Conservation (phyloP, 169 alveolate species). For the Plasmodium berghei region DNA sequence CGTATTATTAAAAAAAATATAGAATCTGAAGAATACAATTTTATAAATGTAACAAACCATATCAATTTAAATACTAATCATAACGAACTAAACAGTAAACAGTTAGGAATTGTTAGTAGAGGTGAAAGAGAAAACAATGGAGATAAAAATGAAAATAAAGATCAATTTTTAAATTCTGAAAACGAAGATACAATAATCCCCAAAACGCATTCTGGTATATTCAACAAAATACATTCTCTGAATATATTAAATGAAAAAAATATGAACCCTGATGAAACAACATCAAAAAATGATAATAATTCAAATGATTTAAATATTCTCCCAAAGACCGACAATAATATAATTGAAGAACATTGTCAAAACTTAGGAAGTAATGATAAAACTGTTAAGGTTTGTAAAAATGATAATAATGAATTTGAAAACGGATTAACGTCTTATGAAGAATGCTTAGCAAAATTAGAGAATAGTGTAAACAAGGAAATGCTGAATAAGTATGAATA, state of each 20-base stretch:
- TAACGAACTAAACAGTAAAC: not conserved
- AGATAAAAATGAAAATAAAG: too few relatives aligned
- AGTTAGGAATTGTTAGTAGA: not conserved
- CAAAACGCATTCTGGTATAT: too few relatives aligned
- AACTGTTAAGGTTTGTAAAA: too few relatives aligned
- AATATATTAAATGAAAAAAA: constrained; percentile 4
- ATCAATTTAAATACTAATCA: not conserved
- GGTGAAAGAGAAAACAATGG: too few relatives aligned
- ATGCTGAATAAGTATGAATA: constrained; percentile 30
- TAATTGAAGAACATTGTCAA: too few relatives aligned
- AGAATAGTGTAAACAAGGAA: constrained; percentile 49
- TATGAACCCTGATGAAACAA: not conserved
- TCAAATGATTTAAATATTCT: too few relatives aligned
- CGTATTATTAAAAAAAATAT: constrained; percentile 31
- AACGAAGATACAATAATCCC: too few relatives aligned
- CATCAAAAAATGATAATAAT: too few relatives aligned
- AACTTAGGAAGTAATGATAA: too few relatives aligned
- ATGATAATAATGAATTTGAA: too few relatives aligned
- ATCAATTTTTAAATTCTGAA: too few relatives aligned
- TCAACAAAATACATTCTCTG: not conserved
- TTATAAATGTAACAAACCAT: not conserved
- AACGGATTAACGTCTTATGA: constrained; percentile 2
- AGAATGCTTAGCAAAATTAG: constrained; percentile 8
- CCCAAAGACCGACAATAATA: too few relatives aligned
- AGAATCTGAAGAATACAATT: constrained; percentile 31